Conservation (phyloP, 805 yeast species). For the Candida yuanshanica region DNA sequence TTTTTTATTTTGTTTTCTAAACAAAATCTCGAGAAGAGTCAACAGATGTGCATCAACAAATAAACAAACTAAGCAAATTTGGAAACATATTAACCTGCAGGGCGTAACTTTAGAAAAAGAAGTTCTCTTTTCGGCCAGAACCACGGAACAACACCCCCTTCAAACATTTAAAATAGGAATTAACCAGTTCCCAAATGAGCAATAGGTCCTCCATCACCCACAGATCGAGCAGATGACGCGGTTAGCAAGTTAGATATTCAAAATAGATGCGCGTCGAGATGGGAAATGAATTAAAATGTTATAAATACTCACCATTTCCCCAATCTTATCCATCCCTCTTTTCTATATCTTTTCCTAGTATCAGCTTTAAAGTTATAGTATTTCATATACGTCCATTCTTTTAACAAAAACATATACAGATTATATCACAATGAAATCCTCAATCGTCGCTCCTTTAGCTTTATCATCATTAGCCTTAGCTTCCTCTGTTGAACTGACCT, state of each 20-base stretch:
- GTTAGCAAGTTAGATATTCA: background rate
- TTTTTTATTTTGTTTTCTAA: too few relatives aligned
- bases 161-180: background rate
- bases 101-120: background rate
- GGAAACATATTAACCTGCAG: background rate
- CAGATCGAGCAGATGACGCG: too few relatives aligned
- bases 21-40: background rate
- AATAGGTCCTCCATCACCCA: too few relatives aligned
- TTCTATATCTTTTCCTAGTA: background rate
- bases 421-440: slow-evolving; percentile 21
- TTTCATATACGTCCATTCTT: slow-evolving; percentile 20
- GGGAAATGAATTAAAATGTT: background rate
- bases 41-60: background rate
- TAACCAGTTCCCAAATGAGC: background rate
- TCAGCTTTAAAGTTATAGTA: background rate
- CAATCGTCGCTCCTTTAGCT: slow-evolving; percentile 18
- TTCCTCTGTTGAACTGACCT: slow-evolving; percentile 19
- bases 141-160: background rate
- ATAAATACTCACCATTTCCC: background rate
- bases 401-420: slow-evolving; percentile 2
- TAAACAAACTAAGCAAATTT: background rate
- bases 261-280: background rate
- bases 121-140: background rate
- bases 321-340: background rate
- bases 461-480: slow-evolving; percentile 21